Conservation (phyloP, 129 eudicot species). For the Chrysanthemum seticuspe region DNA sequence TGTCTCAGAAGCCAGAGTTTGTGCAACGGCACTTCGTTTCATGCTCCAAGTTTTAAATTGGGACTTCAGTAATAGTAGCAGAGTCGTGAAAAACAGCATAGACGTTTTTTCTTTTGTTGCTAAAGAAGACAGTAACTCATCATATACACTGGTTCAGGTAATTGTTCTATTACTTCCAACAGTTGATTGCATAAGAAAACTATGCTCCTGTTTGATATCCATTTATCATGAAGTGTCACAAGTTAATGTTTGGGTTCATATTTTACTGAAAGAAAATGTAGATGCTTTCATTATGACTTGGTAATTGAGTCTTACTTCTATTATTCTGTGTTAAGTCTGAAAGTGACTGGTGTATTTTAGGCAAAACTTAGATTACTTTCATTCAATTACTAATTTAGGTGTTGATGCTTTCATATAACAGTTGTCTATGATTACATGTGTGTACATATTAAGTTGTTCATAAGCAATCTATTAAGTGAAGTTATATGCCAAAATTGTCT, state of each 20-base stretch:
- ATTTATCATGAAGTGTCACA: not conserved
- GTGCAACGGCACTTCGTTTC: conserved; percentile 78
- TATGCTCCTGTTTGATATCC: not conserved
- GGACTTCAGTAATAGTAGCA: conserved; percentile 66
- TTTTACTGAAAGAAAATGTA: conserved; percentile 10
- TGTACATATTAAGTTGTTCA: not conserved
- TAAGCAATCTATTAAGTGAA: not conserved
- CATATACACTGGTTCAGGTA: conserved; percentile 79
- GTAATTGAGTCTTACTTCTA: not conserved
- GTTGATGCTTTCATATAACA: not conserved
- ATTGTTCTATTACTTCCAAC: conserved; percentile 6
- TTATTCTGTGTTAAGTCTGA: not conserved
- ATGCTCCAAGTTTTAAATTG: conserved; percentile 92
- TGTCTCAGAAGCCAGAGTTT: conserved; percentile 76
- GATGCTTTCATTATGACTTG: conserved; percentile 1
- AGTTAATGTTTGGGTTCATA: not conserved
- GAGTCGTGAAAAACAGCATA: conserved; percentile 53
- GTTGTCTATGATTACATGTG: not conserved
- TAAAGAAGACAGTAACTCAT: conserved; percentile 53
- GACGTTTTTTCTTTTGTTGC: conserved; percentile 54
- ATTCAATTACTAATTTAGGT: not conserved
- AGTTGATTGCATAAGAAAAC: too few species aligned
- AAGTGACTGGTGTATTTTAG: conserved; percentile 5
- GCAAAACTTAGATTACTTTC: not conserved
- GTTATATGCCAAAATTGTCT: not conserved